Evolutionary conservation across 2,329 filamentous ascomycete genomes (phyloP).

Genomic region (Hypoxylon sp.): DNA sequence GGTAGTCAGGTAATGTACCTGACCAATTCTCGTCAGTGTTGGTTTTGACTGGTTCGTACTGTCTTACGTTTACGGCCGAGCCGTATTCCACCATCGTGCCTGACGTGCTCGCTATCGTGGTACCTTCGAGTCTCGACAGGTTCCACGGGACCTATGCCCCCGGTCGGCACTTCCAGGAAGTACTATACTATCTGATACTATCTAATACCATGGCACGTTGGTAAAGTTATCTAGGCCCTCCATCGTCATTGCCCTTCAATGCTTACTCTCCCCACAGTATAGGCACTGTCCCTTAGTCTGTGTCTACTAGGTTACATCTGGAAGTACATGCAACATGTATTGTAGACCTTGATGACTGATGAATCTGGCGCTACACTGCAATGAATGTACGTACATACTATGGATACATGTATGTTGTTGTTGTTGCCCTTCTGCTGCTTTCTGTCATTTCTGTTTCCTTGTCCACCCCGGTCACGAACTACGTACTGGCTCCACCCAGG

Average conservation of each 20-base stretch:
- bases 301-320: constrained; percentile 9
- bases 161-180: constrained; percentile 20
- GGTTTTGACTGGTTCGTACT: constrained; percentile 24
- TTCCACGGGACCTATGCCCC: constrained; percentile 20
- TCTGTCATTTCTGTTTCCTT: constrained; percentile 25
- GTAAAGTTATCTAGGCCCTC: constrained; percentile 38
- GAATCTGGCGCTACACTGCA: constrained; percentile 7
- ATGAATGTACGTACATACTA: too few relatives aligned
- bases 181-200: constrained; percentile 49
- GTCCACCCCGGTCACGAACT: constrained; percentile 36
- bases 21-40: constrained; percentile 17
- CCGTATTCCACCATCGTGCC: constrained; percentile 37
- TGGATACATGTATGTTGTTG: constrained; percentile 10
- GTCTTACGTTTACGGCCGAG: constrained; percentile 38
- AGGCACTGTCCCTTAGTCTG: constrained; percentile 12
- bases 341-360: constrained; percentile 16
- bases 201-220: constrained; percentile 45
- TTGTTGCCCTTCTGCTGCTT: constrained; percentile 4
- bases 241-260: constrained; percentile 45
- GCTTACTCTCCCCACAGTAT: constrained; percentile 48
- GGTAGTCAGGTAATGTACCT: neutral
- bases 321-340: neutral
- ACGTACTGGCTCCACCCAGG: constrained; percentile 37
- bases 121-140: constrained; percentile 42
- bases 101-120: constrained; percentile 38